phyloP scores from a whole-genome alignment of 2,329 filamentous ascomycete genomes.

The Penicillium sp. region DNA sequence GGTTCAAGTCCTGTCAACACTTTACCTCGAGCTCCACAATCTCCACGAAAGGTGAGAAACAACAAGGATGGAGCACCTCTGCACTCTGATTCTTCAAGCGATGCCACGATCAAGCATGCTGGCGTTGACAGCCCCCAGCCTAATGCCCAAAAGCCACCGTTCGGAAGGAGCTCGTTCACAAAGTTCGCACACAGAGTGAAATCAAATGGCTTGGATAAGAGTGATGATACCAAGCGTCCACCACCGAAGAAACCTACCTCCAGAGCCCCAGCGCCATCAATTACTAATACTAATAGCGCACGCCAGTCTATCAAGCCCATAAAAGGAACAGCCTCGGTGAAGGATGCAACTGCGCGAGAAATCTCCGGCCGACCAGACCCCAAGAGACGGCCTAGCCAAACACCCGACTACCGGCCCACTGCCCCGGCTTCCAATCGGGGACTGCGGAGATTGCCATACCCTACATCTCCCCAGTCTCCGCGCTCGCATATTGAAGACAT shows the following conservation, averaged over 20 bases:
- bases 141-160: constrained; percentile 19
- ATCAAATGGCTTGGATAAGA: constrained; percentile 24
- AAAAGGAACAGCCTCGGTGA: constrained; percentile 17
- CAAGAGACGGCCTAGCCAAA: constrained; percentile 13
- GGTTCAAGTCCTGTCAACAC: not conserved
- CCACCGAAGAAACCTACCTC: constrained; percentile 13
- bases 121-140: constrained; percentile 11
- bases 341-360: constrained; percentile 14
- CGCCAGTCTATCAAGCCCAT: constrained; percentile 13
- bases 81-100: constrained; percentile 1
- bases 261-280: constrained; percentile 12
- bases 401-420: constrained; percentile 9
- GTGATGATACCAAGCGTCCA: constrained; percentile 18
- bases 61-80: constrained; percentile 1
- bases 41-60: not conserved
- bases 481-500: constrained; percentile 19
- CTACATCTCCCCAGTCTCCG: constrained; percentile 21
- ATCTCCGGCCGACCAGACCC: constrained; percentile 3
- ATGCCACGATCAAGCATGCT: constrained; percentile 2
- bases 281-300: not conserved
- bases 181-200: constrained; percentile 36
- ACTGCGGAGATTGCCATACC: constrained; percentile 26
- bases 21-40: not conserved
- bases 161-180: constrained; percentile 27
- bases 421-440: constrained; percentile 28